These are phyloP conservation scores for Paramecium pentaurelia DNA, from an alignment of 73 alveolate species.

Conservation along the genomic window DNA sequence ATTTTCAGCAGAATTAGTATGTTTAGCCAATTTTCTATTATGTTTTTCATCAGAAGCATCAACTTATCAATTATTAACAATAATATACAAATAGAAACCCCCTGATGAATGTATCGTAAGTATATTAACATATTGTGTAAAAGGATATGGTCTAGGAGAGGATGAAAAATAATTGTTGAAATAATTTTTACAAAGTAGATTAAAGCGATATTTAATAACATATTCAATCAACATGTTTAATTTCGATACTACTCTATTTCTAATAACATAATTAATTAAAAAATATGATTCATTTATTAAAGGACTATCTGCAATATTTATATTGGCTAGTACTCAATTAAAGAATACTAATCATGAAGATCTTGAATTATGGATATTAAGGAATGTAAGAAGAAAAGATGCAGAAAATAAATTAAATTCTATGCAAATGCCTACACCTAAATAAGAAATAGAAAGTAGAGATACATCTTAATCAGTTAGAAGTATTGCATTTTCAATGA, in stretches of 20 bases:
- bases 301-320: neutral
- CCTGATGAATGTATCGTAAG: neutral
- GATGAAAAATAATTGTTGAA: neutral
- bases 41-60: neutral
- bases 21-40: neutral
- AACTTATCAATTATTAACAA: neutral
- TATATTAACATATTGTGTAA: neutral
- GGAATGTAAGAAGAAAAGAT: neutral
- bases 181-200: neutral
- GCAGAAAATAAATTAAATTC: neutral
- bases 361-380: neutral
- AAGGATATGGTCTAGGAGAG: neutral
- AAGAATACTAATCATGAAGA: neutral
- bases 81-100: neutral
- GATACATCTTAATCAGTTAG: neutral
- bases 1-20: slow-evolving; percentile 16
- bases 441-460: neutral
- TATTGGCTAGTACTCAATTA: neutral
- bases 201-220: neutral
- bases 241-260: neutral
- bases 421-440: neutral
- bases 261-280: neutral
- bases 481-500: neutral
- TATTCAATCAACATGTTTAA: neutral
- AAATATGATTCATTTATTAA: neutral